Base-by-base conservation (phyloP, 2,329 filamentous ascomycete species). In the Microsporum canis region DNA sequence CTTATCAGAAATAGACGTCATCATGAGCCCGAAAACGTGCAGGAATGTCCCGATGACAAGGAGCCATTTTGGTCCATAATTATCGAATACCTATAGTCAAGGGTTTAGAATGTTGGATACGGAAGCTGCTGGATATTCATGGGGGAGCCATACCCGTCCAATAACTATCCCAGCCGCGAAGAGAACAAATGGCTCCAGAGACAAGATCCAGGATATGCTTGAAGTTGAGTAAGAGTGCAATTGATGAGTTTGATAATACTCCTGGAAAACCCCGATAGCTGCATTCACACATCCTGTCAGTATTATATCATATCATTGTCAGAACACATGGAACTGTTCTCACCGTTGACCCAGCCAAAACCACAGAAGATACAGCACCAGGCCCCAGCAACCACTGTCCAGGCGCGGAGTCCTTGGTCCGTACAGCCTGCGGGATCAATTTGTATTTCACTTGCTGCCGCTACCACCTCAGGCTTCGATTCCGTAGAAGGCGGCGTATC, bases 131-230 rank as follows among this genome's bases (percentile, higher is more conserved):
- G n/a, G 14, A 17, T 45, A n/a, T 39, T 39, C 41, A 45, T 3
- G n/a, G 3, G 41, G n/a, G 3, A 45, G n/a, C 12, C 17, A 45
- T 45, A 17, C 39, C 39, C 39, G 7, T 12, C 39, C 39, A 41
- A 51, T 29, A 51, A 51, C 23, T 14, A 27, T 51, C 29, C 79
- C 76, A 66, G 74, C 70, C 23, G 68, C 74, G 67, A 81, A 80
- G 76, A 86, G 78, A 67, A 82, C 76, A 65, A 80, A 82, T 12
- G 79, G 72, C 63, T 84, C 79, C 5, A 84, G 68, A 0, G 81
- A 82, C 0, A 81, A 77, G 55, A 85, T 84, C 83, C 83, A 86
- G n/a, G 82, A 74, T 14, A 86, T 75, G 0, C 79, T 80, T 60
- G 79, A 81, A 0, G 80, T 67, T 0, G 80, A 80, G 64, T 82